A percentile compares a stretch with the other conserved stretches of the same genome.
These are phyloP conservation scores for Stachybotrys echinatus DNA, from an alignment of 2,329 filamentous ascomycete species.

Conservation along the genomic window DNA sequence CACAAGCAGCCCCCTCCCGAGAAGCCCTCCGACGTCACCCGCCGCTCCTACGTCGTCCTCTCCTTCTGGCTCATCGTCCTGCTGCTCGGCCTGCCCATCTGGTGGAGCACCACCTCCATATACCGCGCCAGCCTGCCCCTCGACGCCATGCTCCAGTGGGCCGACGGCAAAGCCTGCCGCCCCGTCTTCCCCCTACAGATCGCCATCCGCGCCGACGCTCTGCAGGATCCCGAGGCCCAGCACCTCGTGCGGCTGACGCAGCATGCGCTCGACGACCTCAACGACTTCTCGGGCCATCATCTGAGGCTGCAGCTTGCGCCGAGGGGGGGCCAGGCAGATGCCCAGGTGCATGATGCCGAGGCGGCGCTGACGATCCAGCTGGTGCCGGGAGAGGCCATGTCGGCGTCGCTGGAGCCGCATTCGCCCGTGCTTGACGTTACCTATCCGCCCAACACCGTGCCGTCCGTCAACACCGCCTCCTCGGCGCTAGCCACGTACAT, in stretches of 20 bases:
- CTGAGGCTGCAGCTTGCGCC: constrained; percentile 47
- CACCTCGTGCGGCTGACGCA: constrained; percentile 77
- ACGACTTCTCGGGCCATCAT: constrained; percentile 81
- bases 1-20: constrained; percentile 65
- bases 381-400: constrained; percentile 54
- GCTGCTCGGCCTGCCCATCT: constrained; percentile 82
- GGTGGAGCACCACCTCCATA: constrained; percentile 93
- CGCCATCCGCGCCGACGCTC: constrained; percentile 62
- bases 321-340: constrained; percentile 18
- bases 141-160: constrained; percentile 84
- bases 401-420: constrained; percentile 63
- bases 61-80: constrained; percentile 90
- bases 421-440: constrained; percentile 69
- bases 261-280: constrained; percentile 77
- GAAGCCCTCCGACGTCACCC: constrained; percentile 60
- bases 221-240: constrained; percentile 63
- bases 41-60: constrained; percentile 69
- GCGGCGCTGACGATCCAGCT: constrained; percentile 68
- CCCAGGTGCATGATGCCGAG: constrained; percentile 30
- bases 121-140: constrained; percentile 81
- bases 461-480: constrained; percentile 62
- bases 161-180: constrained; percentile 82
- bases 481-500: constrained; percentile 72
- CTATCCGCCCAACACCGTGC: constrained; percentile 65
- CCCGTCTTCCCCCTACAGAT: constrained; percentile 85